These are phyloP conservation scores for Paramecium sonneborni DNA, from an alignment of 73 alveolate genomes.

Conservation along the genomic window DNA sequence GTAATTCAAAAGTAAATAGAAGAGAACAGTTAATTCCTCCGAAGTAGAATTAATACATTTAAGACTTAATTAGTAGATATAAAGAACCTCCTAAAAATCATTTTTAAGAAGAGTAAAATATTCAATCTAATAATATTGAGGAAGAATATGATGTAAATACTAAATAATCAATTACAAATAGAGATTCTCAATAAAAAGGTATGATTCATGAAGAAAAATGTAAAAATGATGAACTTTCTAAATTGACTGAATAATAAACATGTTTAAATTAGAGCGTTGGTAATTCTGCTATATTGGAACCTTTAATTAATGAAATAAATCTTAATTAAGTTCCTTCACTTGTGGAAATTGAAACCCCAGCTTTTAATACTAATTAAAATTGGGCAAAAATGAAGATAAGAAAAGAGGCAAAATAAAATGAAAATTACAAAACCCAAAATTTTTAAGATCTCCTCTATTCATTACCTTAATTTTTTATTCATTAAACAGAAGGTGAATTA, in stretches of 20 bases:
- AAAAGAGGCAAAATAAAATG: not conserved
- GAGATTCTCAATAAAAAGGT: not conserved
- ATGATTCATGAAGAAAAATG: not conserved
- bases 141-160: not conserved
- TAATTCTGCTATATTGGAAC: not conserved
- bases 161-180: not conserved
- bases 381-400: slow-evolving; percentile 25
- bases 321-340: not conserved
- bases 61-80: not conserved
- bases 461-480: not conserved
- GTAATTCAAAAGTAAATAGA: not conserved
- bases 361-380: not conserved
- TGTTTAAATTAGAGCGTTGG: slow-evolving; percentile 3
- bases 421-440: not conserved
- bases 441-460: not conserved
- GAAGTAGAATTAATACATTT: not conserved
- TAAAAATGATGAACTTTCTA: not conserved
- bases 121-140: not conserved
- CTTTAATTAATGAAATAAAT: not conserved
- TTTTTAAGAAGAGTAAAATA: not conserved
- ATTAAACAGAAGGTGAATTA: not conserved
- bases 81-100: not conserved
- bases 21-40: not conserved
- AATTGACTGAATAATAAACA: not conserved
- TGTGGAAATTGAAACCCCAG: not conserved